Base-by-base conservation (phyloP, 371 early-diverging fungal species). In the Saksenaea vasiformis region DNA sequence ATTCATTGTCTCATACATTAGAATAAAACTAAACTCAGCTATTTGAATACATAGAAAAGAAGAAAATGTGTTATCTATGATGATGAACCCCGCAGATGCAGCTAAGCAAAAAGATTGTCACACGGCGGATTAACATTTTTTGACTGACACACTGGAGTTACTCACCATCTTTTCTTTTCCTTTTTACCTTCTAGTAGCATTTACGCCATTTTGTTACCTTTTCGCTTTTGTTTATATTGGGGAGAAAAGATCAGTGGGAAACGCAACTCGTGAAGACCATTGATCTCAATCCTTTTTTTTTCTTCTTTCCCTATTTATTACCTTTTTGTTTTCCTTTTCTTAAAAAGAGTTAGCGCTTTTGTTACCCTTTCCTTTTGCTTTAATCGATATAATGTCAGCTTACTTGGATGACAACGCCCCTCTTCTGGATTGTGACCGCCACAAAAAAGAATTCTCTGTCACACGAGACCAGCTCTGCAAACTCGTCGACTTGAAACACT, bases 401-500 rank as follows among this genome's bases (percentile, higher is more conserved):
- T 47, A 47, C 22, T 5, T 47, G 10, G 22, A 22, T 47, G 51
- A 47, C 22, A 47, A 22, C 22, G 51, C 51, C 5, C 51, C 51
- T 47, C 51, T 47, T 11, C 22, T 47, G 51, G 51, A 10, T 22
- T 47, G 51, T 47, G 51, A 47, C 51, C 19, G 51, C 51, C 51
- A 10, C 11, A 17, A 56, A 28, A 55, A 62, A 34, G 44, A 58
- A 15, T 85, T 83, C 66, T 66, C 68, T 47, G 68, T 83, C 34
- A 59, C 67, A 9, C 68, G 76, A 9, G 77, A 74, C 58, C 73
- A 79, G 61, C 72, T 87, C 44, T 61, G 65, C 15, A 64, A 69
- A 17, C 60, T 90, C 67, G 72, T 88, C 27, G 88, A 90, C 60
- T 84, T 85, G 39, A 87, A 86, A 68, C 73, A 83, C 66, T 76